These are phyloP conservation scores for Neurospora sp. DNA, from an alignment of 2,329 filamentous ascomycete species.

Conservation along the genomic window DNA sequence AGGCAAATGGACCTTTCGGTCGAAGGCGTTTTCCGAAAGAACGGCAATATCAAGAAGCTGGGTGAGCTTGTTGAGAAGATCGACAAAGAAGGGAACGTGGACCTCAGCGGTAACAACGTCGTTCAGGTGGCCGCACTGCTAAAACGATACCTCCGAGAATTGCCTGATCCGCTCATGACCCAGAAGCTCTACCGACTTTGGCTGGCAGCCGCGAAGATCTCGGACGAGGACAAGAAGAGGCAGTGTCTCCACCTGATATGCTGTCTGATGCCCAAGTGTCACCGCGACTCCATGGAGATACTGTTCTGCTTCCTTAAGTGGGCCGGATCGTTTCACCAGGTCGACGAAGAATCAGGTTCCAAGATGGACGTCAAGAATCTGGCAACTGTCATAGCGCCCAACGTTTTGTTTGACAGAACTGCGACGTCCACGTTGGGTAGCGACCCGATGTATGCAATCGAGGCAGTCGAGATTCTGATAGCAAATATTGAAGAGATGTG, in stretches of 20 bases:
- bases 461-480: slow-evolving; percentile 85
- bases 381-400: slow-evolving; percentile 93
- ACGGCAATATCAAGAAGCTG: slow-evolving; percentile 92
- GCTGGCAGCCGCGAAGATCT: slow-evolving; percentile 80
- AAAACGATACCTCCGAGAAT: slow-evolving; percentile 89
- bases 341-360: slow-evolving; percentile 92
- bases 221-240: slow-evolving; percentile 69
- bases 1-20: slow-evolving; percentile 98
- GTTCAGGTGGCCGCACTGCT: slow-evolving; percentile 89
- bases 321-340: slow-evolving; percentile 93
- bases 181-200: slow-evolving; percentile 90
- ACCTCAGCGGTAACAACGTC: slow-evolving; percentile 79
- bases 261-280: slow-evolving; percentile 83
- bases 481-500: slow-evolving; percentile 94
- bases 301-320: slow-evolving; percentile 94
- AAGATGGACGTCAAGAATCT: slow-evolving; percentile 99
- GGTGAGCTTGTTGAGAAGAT: slow-evolving; percentile 79
- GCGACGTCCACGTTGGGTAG: slow-evolving; percentile 62
- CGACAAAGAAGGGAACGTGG: slow-evolving; percentile 74
- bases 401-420: slow-evolving; percentile 68
- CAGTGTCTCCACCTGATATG: slow-evolving; percentile 84
- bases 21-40: slow-evolving; percentile 97
- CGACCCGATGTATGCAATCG: slow-evolving; percentile 87
- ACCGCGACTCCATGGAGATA: slow-evolving; percentile 90
- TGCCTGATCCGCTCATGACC: slow-evolving; percentile 89